Conservation (phyloP, 805 yeast genomes). For the Metschnikowia koreensis region DNA sequence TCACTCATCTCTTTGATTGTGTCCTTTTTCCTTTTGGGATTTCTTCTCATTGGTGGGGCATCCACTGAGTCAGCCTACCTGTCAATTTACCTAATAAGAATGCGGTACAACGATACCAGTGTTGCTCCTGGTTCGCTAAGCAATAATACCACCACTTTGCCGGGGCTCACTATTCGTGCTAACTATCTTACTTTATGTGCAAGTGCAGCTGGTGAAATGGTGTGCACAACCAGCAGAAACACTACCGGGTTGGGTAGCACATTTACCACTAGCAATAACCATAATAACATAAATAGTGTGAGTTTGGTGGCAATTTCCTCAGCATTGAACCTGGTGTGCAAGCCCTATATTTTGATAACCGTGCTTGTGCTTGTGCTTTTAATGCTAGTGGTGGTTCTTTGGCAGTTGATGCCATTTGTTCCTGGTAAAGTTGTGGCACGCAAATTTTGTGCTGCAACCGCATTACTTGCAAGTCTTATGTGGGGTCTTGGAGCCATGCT, state of each 20-base stretch:
- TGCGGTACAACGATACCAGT: slow-evolving; percentile 42
- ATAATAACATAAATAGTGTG: slow-evolving; percentile 37
- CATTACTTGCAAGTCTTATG: slow-evolving; percentile 26
- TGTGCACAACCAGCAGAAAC: slow-evolving; percentile 38
- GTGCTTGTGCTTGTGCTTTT: slow-evolving; percentile 44
- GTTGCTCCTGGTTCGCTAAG: not conserved
- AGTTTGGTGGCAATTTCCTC: slow-evolving; percentile 49
- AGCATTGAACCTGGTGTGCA: slow-evolving; percentile 46
- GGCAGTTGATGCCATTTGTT: slow-evolving; percentile 46
- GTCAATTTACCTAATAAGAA: slow-evolving; percentile 48
- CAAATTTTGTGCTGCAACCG: slow-evolving; percentile 30
- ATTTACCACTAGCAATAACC: not conserved
- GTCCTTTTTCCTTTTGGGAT: slow-evolving; percentile 49
- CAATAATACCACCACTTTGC: slow-evolving; percentile 15
- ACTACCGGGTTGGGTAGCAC: slow-evolving; percentile 20
- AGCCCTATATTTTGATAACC: slow-evolving; percentile 53
- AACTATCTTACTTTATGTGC: slow-evolving; percentile 62
- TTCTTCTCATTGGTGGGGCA: slow-evolving; percentile 57
- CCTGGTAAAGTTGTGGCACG: slow-evolving; percentile 43
- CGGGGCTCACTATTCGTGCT: slow-evolving; percentile 47
- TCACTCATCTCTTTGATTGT: slow-evolving; percentile 41
- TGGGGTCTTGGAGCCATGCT: slow-evolving; percentile 71
- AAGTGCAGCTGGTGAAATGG: slow-evolving; percentile 26
- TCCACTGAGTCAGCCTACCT: slow-evolving; percentile 41
- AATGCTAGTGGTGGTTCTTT: slow-evolving; percentile 41